A percentile compares a stretch with the other conserved stretches of the same genome.
These are phyloP conservation scores for Xylariaceae sp. DNA, from an alignment of 2,329 filamentous ascomycete species.

Conservation along the genomic window DNA sequence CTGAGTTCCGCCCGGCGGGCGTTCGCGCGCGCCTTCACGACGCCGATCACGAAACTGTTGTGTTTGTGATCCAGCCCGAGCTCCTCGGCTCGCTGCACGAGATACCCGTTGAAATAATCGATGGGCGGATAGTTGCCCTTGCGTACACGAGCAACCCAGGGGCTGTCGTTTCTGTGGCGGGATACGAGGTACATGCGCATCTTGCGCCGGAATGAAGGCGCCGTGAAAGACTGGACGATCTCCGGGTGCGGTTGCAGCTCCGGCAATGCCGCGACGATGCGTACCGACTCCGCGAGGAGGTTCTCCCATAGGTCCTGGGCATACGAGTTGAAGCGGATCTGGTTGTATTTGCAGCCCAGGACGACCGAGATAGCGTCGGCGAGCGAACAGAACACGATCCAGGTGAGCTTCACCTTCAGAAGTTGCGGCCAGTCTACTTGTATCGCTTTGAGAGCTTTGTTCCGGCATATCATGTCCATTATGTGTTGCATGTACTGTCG, in stretches of 20 bases:
- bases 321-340: conserved; percentile 61
- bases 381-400: conserved; percentile 67
- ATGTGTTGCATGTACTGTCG: conserved; percentile 46
- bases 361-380: conserved; percentile 79
- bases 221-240: conserved; percentile 51
- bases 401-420: conserved; percentile 70
- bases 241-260: conserved; percentile 62
- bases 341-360: conserved; percentile 69
- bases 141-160: conserved; percentile 63
- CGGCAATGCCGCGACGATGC: conserved; percentile 67
- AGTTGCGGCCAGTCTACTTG: conserved; percentile 56
- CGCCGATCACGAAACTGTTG: conserved; percentile 66
- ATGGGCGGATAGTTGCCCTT: conserved; percentile 65
- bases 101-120: conserved; percentile 83
- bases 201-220: conserved; percentile 55
- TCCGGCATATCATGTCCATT: conserved; percentile 57
- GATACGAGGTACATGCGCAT: conserved; percentile 49
- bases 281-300: conserved; percentile 67
- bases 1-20: conserved; percentile 32
- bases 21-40: conserved; percentile 65
- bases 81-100: conserved; percentile 66
- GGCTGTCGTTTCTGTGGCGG: conserved; percentile 55
- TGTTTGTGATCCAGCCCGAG: conserved; percentile 65
- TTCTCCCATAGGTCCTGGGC: conserved; percentile 62
- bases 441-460: conserved; percentile 56